A percentile compares a stretch with the other conserved stretches of the same genome.
These are phyloP conservation scores for Metschnikowia continentalis DNA, from an alignment of 805 yeast species.

Conservation along the genomic window DNA sequence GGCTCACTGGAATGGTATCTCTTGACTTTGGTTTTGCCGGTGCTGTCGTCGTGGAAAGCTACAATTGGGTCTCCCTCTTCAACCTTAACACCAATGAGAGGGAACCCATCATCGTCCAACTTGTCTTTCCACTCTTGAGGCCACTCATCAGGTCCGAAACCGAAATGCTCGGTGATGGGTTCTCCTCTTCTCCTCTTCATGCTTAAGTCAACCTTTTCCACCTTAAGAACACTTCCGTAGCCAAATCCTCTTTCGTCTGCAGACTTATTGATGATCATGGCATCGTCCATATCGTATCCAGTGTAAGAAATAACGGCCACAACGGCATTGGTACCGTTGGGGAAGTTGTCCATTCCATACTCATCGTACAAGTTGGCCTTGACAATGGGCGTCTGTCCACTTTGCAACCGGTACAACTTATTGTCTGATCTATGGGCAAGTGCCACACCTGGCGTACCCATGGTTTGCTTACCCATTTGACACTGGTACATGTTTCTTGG, in stretches of 20 bases:
- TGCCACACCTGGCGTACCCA: constrained; percentile 99
- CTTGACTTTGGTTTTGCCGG: constrained; percentile 86
- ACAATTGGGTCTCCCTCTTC: constrained; percentile 95
- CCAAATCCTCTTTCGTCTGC: constrained; percentile 98
- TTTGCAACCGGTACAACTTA: constrained; percentile 85
- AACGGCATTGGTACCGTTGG: constrained; percentile 96
- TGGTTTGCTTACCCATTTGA: constrained; percentile 99
- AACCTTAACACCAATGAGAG: constrained; percentile 79
- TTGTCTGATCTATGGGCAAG: constrained; percentile 89
- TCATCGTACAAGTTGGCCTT: constrained; percentile 91
- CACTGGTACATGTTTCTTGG: constrained; percentile 99
- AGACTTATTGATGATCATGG: constrained; percentile 95
- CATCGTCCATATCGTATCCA: constrained; percentile 99
- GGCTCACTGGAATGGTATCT: constrained; percentile 93
- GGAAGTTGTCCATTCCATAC: constrained; percentile 97
- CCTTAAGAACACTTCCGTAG: constrained; percentile 94
- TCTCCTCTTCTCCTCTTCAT: constrained; percentile 83
- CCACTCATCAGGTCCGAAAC: constrained; percentile 91
- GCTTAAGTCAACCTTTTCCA: constrained; percentile 82
- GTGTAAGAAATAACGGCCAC: constrained; percentile 98
- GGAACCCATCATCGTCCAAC: constrained; percentile 89
- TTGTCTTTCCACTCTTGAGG: constrained; percentile 87
- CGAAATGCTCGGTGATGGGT: constrained; percentile 90
- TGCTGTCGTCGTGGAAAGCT: constrained; percentile 86
- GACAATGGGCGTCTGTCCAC: constrained; percentile 96